Base-by-base conservation (phyloP, 202 grass and related monocot species). In the Sporobolus alterniflorus region DNA sequence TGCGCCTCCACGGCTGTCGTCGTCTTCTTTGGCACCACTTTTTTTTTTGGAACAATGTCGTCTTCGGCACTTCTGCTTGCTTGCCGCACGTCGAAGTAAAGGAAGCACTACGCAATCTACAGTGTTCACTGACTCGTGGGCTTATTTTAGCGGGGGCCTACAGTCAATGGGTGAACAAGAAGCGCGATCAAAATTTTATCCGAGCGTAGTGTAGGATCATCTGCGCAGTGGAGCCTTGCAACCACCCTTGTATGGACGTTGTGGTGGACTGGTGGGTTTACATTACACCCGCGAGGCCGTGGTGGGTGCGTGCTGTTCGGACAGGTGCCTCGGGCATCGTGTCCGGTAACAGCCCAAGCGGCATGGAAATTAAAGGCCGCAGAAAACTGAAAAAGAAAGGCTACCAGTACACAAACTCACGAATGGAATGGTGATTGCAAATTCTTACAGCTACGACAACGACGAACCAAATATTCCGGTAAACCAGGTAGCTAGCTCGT, bases 81-180 rank as follows among this genome's bases (percentile, higher is more conserved):
- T 83, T 83, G 80, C 84, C 79, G 28, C 79, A 54, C 44, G 43
- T 18, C 51, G 16, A 83, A 86, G 84, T 26, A 75, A 90, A 48
- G 42, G 66, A 8, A 18, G 43, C 22, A 11, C 26, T 9, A 17
- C 22, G 1, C 1, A 32, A 31, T 39, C 49, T 25, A 16, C 33
- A 0, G 24, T 20, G 3, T 15, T n/a, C 22, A 0, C 33, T 86
- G 78, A 68, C 83, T 3, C 4, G 20, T 54, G 83, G 88, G 77
- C 20, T 47, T 60, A 0, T 0, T 0, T 0, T 0, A 0, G 0
- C 0, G 1, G 8, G 8, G 39, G 3, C 39, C 7, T 40, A 40
- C 39, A 4, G 7, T 0, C 0, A 7, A 3, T 5, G 5, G 1
- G 10, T n/a, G n/a, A n/a, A n/a, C n/a, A n/a, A n/a, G n/a, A n/a